phyloP scores from a whole-genome alignment of 257 asterid species.

The Primulina eburnea region DNA sequence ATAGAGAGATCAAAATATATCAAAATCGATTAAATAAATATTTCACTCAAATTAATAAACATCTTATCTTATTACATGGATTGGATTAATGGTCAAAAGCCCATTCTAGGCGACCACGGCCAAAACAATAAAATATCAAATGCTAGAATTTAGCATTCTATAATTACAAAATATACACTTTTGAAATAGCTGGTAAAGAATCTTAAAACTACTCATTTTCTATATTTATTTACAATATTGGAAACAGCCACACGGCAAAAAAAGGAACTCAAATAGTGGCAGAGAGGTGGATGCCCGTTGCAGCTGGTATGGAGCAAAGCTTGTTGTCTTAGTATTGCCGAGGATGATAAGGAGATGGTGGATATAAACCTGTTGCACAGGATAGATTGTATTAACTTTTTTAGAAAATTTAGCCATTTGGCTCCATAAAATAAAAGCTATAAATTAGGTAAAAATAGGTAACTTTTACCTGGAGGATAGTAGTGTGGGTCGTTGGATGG shows the following conservation, averaged over 20 bases:
- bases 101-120: background rate
- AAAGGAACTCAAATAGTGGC: too few species aligned
- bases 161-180: background rate
- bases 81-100: too few species aligned
- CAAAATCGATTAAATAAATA: too few species aligned
- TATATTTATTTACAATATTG: too few species aligned
- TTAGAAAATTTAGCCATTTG: background rate
- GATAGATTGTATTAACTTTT: background rate
- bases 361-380: conserved; percentile 40
- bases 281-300: too few species aligned
- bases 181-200: too few species aligned
- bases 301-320: background rate
- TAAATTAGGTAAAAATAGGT: background rate
- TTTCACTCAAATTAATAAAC: too few species aligned
- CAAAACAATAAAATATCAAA: too few species aligned
- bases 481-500: conserved; percentile 38
- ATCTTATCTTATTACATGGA: too few species aligned
- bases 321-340: conserved; percentile 5
- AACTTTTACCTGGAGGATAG: conserved; percentile 42
- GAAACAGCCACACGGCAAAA: too few species aligned
- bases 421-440: background rate
- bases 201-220: background rate
- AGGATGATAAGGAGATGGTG: conserved; percentile 1
- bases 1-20: too few species aligned
- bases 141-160: too few species aligned